Conservation (phyloP, 345 rosid genomes). For the Brassica incana region DNA sequence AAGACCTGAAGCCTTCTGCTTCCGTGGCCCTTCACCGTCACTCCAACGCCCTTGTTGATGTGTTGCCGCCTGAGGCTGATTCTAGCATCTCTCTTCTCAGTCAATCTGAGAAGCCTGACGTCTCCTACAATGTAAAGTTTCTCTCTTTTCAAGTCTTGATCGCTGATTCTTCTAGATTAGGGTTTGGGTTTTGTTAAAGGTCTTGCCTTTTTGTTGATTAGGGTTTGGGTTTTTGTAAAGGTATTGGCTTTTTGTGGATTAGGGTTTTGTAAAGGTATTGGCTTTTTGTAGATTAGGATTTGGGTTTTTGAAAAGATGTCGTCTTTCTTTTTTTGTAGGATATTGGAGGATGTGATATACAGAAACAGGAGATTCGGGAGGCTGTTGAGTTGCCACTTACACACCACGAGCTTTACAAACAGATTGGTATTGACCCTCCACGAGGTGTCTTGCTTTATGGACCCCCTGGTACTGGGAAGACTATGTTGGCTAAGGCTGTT, state of each 20-base stretch:
- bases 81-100: slow-evolving; percentile 94
- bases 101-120: slow-evolving; percentile 99
- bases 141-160: background rate
- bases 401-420: slow-evolving; percentile 91
- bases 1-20: slow-evolving; percentile 91
- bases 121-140: slow-evolving; percentile 69
- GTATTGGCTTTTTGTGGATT: background rate
- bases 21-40: slow-evolving; percentile 98
- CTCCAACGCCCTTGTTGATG: slow-evolving; percentile 95
- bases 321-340: slow-evolving; percentile 47
- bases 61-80: slow-evolving; percentile 97
- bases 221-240: background rate
- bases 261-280: background rate
- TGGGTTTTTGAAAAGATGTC: background rate
- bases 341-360: slow-evolving; percentile 98
- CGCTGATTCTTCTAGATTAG: background rate
- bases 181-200: too few species aligned
- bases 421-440: slow-evolving; percentile 97
- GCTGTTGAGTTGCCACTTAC: slow-evolving; percentile 97
- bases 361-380: slow-evolving; percentile 99
- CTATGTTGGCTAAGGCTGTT: slow-evolving; percentile 99
- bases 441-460: slow-evolving; percentile 97
- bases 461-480: slow-evolving; percentile 98
- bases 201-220: background rate
- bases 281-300: background rate